Base-by-base conservation (phyloP, 495 filamentous ascomycete species). In the Delitschia confertaspora region DNA sequence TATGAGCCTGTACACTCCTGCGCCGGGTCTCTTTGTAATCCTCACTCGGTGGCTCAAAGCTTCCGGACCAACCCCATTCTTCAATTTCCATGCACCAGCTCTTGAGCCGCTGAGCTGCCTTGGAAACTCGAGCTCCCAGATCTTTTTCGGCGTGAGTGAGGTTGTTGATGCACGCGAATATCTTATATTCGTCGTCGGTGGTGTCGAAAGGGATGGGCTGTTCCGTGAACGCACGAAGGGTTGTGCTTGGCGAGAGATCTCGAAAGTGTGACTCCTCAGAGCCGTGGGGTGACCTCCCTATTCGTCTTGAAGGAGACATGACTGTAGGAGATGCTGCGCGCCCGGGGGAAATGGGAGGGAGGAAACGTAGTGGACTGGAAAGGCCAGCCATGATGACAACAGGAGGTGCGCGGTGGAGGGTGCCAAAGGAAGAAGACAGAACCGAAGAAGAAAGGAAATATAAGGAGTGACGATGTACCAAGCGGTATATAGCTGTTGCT, bases 1-100 rank as follows among this genome's bases (percentile, higher is more conserved):
- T 45, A 27, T 36, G 41, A n/a, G 26, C 27, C 22, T 58, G 40
- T 4, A 51, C 18, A 30, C 40, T 69, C 54, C 47, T 57, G 45
- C 61, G 60, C 57, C 65, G 69, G 38, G 23, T 19, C 42, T 51
- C 53, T 23, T 41, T 38, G 38, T 53, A 48, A 10, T 47, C 49
- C 33, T 47, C 48, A 40, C 59, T 45, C 10, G 63, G 56, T 11
- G 73, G 36, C 18, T 64, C 59, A 35, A 63, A 68, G 17, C 53
- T 60, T 1, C 67, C 61, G 6, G 80, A 75, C 88, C 88, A 95
- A 23, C 64, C 59, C 88, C 88, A 95, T 19, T 64, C 56, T 16
- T 74, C 70, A 10, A 95, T 66, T 63, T 95, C 88, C 30, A 75
- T 72, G 24, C 80, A 71, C 88, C 88, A 94, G 49, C 78, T 67